Evolutionary conservation across 148 eudicot species (phyloP), one percentile per base, ranked within the genome.

Genomic region (Cornus florida): DNA sequence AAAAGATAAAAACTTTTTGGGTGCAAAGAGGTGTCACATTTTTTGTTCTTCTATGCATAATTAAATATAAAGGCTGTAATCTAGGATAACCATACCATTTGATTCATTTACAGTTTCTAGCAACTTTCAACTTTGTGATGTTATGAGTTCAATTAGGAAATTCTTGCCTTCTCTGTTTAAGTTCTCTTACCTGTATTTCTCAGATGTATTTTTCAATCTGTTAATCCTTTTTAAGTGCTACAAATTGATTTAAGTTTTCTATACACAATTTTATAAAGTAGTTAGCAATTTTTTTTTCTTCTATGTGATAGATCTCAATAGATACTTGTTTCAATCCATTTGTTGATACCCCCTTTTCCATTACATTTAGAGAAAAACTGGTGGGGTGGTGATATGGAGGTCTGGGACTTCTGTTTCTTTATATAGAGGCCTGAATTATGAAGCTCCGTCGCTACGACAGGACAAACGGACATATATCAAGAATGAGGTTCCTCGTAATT

Each of bases 361-460:
- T 87, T 73, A 31, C 46, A 71, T 86, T 74, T 86, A 96, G 99
- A 93, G 94, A 81, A 96, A 90, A 91, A 96, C 99, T 20, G 95
- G 94, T 43, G 99, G 99, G 68, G 75, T 96, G 83, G 97, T 96
- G 64, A 92, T 96, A 79, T 96, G 98, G 97, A 96, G 99, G 87
- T 96, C 99, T 71, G 99, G 99, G 56, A 93, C 97, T 46, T 92
- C 97, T 39, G 83, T 93, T 73, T 86, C 90, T 67, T 77, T 93
- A 70, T 96, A 93, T 77, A 91, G 99, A 72, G 99, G 99, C 50
- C 91, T 91, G 71, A 87, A 89, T 79, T 93, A 90, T 84, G 88
- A 90, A 39, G 87, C 75, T 80, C 92, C 91, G 57, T 86, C 86
- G 80, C 78, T 53, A 65, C 75, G 75, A 83, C 70, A 53, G 28